phyloP scores from a whole-genome alignment of 1,284 basidiomycete species.

The Sanghuangporus sanghuang region DNA sequence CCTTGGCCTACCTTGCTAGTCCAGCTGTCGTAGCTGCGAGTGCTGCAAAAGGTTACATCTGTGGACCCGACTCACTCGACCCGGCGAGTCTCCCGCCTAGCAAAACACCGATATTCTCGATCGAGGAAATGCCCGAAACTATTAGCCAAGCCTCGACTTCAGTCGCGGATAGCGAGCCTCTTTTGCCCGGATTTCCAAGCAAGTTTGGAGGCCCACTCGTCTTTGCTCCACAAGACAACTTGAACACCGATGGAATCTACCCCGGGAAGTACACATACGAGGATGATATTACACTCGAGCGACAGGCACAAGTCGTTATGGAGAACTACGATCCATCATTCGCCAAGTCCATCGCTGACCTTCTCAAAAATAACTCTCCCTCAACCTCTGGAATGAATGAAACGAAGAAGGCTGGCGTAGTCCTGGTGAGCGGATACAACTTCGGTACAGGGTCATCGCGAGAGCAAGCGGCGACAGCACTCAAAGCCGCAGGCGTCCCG shows the following conservation, averaged over 20 bases:
- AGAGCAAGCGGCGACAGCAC: constrained; percentile 96
- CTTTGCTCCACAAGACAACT: constrained; percentile 94
- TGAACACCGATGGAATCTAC: constrained; percentile 98
- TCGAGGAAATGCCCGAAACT: constrained; percentile 32
- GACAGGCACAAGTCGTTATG: constrained; percentile 96
- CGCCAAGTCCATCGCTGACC: constrained; percentile 64
- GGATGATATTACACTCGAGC: constrained; percentile 94
- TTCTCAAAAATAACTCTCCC: constrained; percentile 33
- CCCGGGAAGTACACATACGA: constrained; percentile 99
- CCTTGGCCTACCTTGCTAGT: constrained; percentile 92
- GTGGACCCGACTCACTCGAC: constrained; percentile 73
- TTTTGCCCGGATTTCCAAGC: constrained; percentile 79
- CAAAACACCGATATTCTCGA: constrained; percentile 51
- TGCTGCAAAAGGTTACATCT: constrained; percentile 89
- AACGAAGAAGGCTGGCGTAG: constrained; percentile 49
- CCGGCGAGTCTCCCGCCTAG: constrained; percentile 45
- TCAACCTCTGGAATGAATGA: constrained; percentile 18
- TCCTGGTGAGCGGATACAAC: constrained; percentile 94
- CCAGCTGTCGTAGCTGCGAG: constrained; percentile 97
- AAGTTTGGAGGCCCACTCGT: constrained; percentile 81
- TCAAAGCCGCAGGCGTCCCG: constrained; percentile 91
- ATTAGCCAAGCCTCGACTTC: constrained; percentile 25
- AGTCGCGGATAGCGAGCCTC: constrained; percentile 42
- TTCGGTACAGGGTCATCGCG: constrained; percentile 99
- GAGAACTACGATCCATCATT: constrained; percentile 97